phyloP scores from a whole-genome alignment of 192 early-diverging fungal species.

The Pilaira anomala region DNA sequence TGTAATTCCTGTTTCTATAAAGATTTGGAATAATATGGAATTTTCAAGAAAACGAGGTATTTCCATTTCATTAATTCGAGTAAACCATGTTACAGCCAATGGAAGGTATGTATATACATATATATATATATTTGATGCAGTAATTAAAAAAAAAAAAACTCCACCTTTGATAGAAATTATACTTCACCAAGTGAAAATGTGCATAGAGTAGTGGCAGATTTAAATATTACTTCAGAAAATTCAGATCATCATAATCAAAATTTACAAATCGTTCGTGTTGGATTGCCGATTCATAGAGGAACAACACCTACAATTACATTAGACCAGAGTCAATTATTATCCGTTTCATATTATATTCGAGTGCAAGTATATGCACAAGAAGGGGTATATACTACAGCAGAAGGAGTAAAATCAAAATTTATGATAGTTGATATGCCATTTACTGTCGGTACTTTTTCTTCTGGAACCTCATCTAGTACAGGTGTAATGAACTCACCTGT shows the following conservation, averaged over 20 bases:
- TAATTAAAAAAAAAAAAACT: too few species aligned
- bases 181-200: neutral
- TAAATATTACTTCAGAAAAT: neutral
- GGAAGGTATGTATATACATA: neutral
- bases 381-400: neutral
- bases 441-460: neutral
- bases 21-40: neutral
- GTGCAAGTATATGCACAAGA: conserved; percentile 1
- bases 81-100: conserved; percentile 4
- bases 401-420: neutral
- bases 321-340: conserved; percentile 5
- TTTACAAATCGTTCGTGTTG: neutral
- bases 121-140: too few species aligned
- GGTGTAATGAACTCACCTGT: neutral
- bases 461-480: neutral
- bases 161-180: neutral
- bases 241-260: neutral
- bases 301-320: neutral
- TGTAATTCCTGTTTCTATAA: neutral
- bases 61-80: conserved; percentile 1
- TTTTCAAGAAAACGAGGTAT: neutral
- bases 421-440: conserved; percentile 12
- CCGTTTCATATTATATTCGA: conserved; percentile 11
- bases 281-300: neutral
- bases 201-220: neutral